Evolutionary conservation across 345 rosid species (phyloP).

Genomic region (Pugionium cornutum): DNA sequence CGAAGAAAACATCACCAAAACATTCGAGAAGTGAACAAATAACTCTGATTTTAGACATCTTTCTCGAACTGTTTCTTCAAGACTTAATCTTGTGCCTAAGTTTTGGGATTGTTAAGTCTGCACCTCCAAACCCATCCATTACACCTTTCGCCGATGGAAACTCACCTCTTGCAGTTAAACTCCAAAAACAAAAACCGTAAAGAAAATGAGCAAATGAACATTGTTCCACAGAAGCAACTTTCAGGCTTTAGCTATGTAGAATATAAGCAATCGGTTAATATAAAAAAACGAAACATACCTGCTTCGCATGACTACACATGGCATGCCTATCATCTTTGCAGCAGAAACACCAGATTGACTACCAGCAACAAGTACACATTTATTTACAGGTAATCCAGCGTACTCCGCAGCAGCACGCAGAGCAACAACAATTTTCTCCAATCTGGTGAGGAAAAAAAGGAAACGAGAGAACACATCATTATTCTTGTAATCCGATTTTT

Average conservation of each 20-base stretch:
- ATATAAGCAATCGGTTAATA: conserved; percentile 2
- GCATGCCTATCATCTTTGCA: conserved; percentile 84
- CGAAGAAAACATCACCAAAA: not conserved
- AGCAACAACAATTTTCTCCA: conserved; percentile 73
- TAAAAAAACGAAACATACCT: conserved; percentile 48
- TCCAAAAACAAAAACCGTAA: conserved; percentile 19
- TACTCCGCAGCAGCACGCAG: conserved; percentile 88
- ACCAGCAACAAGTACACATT: conserved; percentile 85
- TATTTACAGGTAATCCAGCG: conserved; percentile 53
- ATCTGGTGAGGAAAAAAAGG: conserved; percentile 39
- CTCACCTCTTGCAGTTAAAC: conserved; percentile 82
- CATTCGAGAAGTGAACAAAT: conserved; percentile 1
- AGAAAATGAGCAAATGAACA: not conserved
- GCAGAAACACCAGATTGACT: conserved; percentile 76
- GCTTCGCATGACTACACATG: conserved; percentile 82
- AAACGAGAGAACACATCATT: not conserved
- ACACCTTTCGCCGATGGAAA: conserved; percentile 78
- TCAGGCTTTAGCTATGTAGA: not conserved
- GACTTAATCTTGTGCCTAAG: conserved; percentile 48
- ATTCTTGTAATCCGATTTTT: not conserved
- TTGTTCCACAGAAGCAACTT: conserved; percentile 4
- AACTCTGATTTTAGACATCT: conserved; percentile 10
- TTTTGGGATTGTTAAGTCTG: conserved; percentile 70
- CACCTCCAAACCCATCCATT: conserved; percentile 95
- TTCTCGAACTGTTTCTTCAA: conserved; percentile 36